A percentile compares a stretch with the other conserved stretches of the same genome.
Evolutionary conservation across 164 flowering plant species (phyloP).

Genomic region (Annona squamosa): DNA sequence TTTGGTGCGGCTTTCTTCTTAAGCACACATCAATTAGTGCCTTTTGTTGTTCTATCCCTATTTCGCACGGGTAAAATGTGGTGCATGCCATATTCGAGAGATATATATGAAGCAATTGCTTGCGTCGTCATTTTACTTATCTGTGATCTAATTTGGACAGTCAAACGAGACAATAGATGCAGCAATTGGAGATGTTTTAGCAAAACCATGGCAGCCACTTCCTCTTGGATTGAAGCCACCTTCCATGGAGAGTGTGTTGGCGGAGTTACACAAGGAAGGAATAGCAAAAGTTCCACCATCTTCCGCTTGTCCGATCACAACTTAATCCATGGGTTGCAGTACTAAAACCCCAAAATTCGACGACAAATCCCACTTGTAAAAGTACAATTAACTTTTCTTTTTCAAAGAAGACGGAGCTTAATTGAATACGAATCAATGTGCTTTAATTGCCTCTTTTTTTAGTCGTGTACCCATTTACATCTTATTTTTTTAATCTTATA

Average conservation of each 20-base stretch:
- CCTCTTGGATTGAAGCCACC: slow-evolving; percentile 97
- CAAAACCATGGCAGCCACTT: slow-evolving; percentile 89
- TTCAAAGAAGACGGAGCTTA: too few species aligned
- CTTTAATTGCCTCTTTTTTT: too few species aligned
- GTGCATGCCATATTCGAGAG: too few species aligned
- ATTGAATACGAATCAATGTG: too few species aligned
- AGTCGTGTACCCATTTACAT: too few species aligned
- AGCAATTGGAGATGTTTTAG: slow-evolving; percentile 72
- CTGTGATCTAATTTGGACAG: slow-evolving; percentile 27
- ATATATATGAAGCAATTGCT: too few species aligned
- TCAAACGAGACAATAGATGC: slow-evolving; percentile 86
- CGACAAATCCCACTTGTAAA: slow-evolving; percentile 29
- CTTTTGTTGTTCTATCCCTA: too few species aligned
- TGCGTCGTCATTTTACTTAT: neutral
- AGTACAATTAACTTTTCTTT: neutral
- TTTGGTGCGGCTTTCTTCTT: neutral
- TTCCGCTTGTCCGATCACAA: slow-evolving; percentile 16
- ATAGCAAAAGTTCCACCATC: slow-evolving; percentile 65
- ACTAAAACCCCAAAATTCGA: slow-evolving; percentile 22
- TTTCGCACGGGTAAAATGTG: too few species aligned
- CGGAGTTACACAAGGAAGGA: slow-evolving; percentile 75
- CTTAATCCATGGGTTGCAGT: neutral
- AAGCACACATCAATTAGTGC: neutral
- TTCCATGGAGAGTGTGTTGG: slow-evolving; percentile 61
- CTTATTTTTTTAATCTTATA: too few species aligned